Evolutionary conservation across 495 filamentous ascomycete species (phyloP).

Genomic region (Collariella sp.): DNA sequence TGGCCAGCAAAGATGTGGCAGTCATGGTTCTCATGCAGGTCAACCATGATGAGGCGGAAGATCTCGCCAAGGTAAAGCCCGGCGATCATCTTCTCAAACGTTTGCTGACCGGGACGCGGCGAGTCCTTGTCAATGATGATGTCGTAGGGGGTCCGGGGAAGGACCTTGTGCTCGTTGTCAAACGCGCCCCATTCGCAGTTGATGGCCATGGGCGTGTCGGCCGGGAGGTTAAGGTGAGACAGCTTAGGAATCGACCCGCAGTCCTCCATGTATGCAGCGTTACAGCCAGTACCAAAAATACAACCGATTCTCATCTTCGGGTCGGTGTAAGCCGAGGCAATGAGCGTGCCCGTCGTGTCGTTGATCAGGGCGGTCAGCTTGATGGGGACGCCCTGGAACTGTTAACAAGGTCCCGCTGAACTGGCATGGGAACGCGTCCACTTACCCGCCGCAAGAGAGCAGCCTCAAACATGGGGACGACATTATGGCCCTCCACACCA

Average conservation of each 20-base stretch:
- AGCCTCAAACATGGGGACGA: slow-evolving; percentile 85
- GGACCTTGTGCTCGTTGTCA: slow-evolving; percentile 89
- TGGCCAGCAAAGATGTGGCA: slow-evolving; percentile 75
- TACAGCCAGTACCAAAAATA: slow-evolving; percentile 97
- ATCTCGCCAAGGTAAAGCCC: slow-evolving; percentile 93
- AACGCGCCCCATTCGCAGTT: slow-evolving; percentile 99
- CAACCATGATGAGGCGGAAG: slow-evolving; percentile 81
- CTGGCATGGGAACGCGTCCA: background rate
- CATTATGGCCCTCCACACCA: slow-evolving; percentile 89
- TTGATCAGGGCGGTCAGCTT: slow-evolving; percentile 92
- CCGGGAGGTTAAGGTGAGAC: slow-evolving; percentile 83
- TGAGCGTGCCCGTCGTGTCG: slow-evolving; percentile 98
- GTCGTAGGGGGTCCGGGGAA: slow-evolving; percentile 82
- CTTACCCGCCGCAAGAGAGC: slow-evolving; percentile 70
- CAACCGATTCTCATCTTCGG: slow-evolving; percentile 85
- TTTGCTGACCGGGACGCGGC: slow-evolving; percentile 88
- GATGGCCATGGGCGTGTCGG: slow-evolving; percentile 87
- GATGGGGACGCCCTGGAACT: slow-evolving; percentile 69
- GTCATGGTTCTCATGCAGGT: slow-evolving; percentile 69
- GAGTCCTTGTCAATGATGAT: slow-evolving; percentile 84
- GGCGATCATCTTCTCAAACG: slow-evolving; percentile 97
- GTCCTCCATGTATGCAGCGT: slow-evolving; percentile 96
- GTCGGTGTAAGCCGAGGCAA: slow-evolving; percentile 94
- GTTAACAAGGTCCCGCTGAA: background rate
- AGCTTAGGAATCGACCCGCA: slow-evolving; percentile 88